Conservation (phyloP, 768 basidiomycete genomes). For the Crassisporium funariophilum region DNA sequence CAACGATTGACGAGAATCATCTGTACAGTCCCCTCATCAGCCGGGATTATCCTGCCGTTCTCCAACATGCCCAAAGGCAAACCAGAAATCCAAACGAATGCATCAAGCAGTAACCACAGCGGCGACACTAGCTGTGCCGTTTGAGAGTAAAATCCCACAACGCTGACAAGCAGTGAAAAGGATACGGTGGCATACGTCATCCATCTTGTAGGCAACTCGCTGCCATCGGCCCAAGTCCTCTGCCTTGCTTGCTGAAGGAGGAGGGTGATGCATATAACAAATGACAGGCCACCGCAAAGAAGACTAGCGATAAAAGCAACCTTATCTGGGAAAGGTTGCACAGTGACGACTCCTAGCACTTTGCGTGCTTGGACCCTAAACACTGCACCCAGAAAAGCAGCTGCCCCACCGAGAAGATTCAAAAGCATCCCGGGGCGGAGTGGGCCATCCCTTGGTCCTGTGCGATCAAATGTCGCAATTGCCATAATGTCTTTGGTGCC, state of each 20-base stretch:
- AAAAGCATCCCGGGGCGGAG: conserved; percentile 26
- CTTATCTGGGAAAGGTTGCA: conserved; percentile 19
- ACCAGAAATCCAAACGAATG: conserved; percentile 25
- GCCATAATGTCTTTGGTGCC: conserved; percentile 23
- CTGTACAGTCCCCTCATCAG: conserved; percentile 26
- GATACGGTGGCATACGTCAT: conserved; percentile 21
- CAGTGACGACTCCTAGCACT: conserved; percentile 20
- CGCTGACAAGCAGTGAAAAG: conserved; percentile 17
- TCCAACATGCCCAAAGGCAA: conserved; percentile 28
- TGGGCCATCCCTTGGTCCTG: conserved; percentile 21
- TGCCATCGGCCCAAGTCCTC: conserved; percentile 21
- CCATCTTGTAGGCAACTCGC: conserved; percentile 21
- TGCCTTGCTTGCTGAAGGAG: conserved; percentile 18
- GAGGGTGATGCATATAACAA: conserved; percentile 14
- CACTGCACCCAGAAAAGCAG: conserved; percentile 25
- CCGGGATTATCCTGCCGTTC: conserved; percentile 25
- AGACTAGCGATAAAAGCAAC: conserved; percentile 24
- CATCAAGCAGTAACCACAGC: conserved; percentile 29
- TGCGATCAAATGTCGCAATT: conserved; percentile 28
- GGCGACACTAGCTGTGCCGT: conserved; percentile 4
- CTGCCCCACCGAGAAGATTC: conserved; percentile 21
- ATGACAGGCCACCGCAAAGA: conserved; percentile 7
- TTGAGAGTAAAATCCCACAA: conserved; percentile 17
- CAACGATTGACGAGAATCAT: conserved; percentile 27
- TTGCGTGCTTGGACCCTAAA: conserved; percentile 22